Evolutionary conservation across 345 rosid species (phyloP), one percentile per base, ranked within the genome.

Genomic region (Syzygium aromaticum): DNA sequence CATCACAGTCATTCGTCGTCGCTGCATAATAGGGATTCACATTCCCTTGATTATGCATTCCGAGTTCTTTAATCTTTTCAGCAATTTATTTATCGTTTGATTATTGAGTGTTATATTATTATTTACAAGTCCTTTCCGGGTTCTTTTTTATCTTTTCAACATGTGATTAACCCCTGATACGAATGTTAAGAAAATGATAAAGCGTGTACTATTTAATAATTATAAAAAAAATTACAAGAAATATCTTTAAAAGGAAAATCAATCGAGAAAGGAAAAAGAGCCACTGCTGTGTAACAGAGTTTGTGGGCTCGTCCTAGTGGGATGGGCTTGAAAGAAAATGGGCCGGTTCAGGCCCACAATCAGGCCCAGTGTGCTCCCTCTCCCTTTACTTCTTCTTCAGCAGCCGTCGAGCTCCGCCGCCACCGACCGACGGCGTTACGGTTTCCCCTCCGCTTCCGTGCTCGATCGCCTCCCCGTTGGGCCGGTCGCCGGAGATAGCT

Each of bases 211-310:
- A 87, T 84, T 5, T 80, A 46, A 57, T 91, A 91, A 27, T 53
- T 6, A 9, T 23, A 86, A 22, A 91, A 21, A 64, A 63, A 85
- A 46, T 87, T 27, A 63, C 8, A 63, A 61, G 84, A 3, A 63
- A 87, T 85, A 52, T 89, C 4, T 87, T 87, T 14, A 25, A 46
- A 54, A 53, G 38, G 77, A 90, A 83, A 0, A 85, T 22, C 38
- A 63, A 88, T 87, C 21, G 85, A 85, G 56, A 88, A 90, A 23
- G 78, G 53, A 6, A 91, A 91, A 85, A 77, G 84, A n/a, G 89
- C 56, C 86, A 83, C 89, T 51, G 89, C 78, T 77, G 85, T 4
- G 28, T 57, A 2, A n/a, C 33, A 61, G 14, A 59, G 67, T 12
- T 27, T 59, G 67, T 59, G 33, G 30, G 67, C 67, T 59, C 14